These are phyloP conservation scores for Penicillium expansum DNA, from an alignment of 2,329 filamentous ascomycete species.

Conservation along the genomic window DNA sequence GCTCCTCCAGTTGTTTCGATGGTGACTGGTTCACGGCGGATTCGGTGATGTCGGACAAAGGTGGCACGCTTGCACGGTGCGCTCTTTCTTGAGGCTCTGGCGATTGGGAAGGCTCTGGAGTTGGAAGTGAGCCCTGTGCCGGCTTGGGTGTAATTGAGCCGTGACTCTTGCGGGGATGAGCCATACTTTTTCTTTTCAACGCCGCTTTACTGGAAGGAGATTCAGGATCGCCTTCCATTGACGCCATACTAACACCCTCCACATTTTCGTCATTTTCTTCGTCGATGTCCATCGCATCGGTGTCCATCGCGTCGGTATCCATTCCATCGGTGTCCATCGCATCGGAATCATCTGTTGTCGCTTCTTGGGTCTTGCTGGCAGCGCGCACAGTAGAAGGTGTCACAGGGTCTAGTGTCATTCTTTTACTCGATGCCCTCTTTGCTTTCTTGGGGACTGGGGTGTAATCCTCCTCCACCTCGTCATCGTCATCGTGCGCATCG, in stretches of 20 bases:
- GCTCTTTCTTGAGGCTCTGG: conserved; percentile 43
- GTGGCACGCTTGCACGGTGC: conserved; percentile 51
- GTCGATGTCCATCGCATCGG: conserved; percentile 49
- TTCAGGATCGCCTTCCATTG: conserved; percentile 46
- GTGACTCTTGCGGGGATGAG: conserved; percentile 41
- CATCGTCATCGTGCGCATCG: conserved; percentile 49
- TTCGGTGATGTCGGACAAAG: conserved; percentile 71
- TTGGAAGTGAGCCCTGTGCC: conserved; percentile 45
- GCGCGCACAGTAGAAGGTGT: conserved; percentile 41
- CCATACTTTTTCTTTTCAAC: conserved; percentile 66
- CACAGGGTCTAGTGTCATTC: conserved; percentile 50
- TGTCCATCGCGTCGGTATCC: conserved; percentile 54
- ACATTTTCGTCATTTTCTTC: conserved; percentile 33
- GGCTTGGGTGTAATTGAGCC: conserved; percentile 42
- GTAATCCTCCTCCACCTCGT: conserved; percentile 70
- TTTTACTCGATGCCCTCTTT: conserved; percentile 57
- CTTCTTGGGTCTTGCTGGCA: conserved; percentile 40
- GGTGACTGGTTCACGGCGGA: conserved; percentile 62
- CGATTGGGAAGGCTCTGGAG: conserved; percentile 54
- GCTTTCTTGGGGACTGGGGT: conserved; percentile 66
- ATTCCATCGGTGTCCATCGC: conserved; percentile 54
- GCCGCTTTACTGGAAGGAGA: conserved; percentile 59
- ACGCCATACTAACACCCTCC: conserved; percentile 32
- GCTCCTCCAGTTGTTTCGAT: conserved; percentile 43
- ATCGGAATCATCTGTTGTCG: conserved; percentile 54